Evolutionary conservation across 306 rosid genomes (phyloP).

Genomic region (Vicia villosa): DNA sequence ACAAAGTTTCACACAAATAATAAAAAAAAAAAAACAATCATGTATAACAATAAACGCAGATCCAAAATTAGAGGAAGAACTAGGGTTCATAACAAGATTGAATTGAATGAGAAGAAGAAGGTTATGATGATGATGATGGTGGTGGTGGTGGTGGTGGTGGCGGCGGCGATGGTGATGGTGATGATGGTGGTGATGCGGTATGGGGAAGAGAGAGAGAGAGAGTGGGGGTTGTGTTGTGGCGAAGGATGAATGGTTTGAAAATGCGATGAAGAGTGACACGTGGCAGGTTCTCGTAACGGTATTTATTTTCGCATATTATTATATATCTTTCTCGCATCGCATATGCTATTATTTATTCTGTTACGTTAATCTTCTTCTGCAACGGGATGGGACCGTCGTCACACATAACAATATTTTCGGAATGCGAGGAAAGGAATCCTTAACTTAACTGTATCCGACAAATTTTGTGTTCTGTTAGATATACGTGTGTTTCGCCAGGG

Average conservation of each 20-base stretch:
- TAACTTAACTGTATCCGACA: not conserved
- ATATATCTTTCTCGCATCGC: slow-evolving; percentile 58
- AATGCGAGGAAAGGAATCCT: too few species aligned
- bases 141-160: slow-evolving; percentile 51
- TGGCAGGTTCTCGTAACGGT: slow-evolving; percentile 65
- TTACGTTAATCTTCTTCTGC: not conserved
- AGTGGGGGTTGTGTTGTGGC: slow-evolving; percentile 19
- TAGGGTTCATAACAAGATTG: slow-evolving; percentile 42
- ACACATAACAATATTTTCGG: not conserved
- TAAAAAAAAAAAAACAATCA: slow-evolving; percentile 24
- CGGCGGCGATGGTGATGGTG: slow-evolving; percentile 40
- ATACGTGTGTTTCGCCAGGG: too few species aligned
- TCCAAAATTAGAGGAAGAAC: slow-evolving; percentile 35
- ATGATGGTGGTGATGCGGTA: slow-evolving; percentile 57
- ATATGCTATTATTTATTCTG: slow-evolving; percentile 53
- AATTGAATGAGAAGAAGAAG: slow-evolving; percentile 31
- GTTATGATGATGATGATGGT: slow-evolving; percentile 40
- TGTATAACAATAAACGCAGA: slow-evolving; percentile 15
- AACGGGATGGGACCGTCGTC: slow-evolving; percentile 9
- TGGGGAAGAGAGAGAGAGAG: not conserved
- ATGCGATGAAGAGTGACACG: slow-evolving; percentile 77
- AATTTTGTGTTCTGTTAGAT: too few species aligned
- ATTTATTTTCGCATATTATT: slow-evolving; percentile 59
- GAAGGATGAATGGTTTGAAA: slow-evolving; percentile 45
- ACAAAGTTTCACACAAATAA: slow-evolving; percentile 28